Base-by-base conservation (phyloP, 2,329 filamentous ascomycete species). In the Colletotrichum sp. region DNA sequence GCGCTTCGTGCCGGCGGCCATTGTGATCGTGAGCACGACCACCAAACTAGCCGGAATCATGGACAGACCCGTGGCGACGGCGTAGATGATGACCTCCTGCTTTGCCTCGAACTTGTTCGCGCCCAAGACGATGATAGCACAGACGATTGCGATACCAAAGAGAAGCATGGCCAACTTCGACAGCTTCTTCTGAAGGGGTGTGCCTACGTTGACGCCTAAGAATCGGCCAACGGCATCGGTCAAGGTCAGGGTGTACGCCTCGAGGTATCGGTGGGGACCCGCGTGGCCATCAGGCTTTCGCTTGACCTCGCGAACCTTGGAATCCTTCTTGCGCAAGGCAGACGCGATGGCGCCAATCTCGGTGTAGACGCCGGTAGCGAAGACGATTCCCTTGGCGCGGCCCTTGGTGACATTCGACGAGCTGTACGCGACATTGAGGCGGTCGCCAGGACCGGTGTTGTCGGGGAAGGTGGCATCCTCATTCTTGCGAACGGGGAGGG, bases 21-120 rank as follows among this genome's bases (percentile, higher is more conserved):
- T 93, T 6, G 92, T 93, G 70, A 94, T 93, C 3, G 92, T 94
- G 34, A 94, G 83, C 4, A 93, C 92, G 6, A 92, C 91, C 39
- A 93, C 91, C 58, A 94, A 85, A 48, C 89, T 90, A 6, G 90
- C 91, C 1, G 91, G 91, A 79, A 93, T 91, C 89, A 92, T 92
- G 36, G 88, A 89, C 22, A 93, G 82, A 27, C 88, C 89, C 2
- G 88, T 90, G 1, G 90, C 90, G 9, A 93, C 90, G 4, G 90
- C 91, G 78, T 93, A 93, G 77, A 93, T 92, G 74, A 92, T 91
- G 73, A 93, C 90, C 78, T 92, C 90, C 36, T 84, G 85, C 18
- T 87, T 84, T 64, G 83, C 82, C 10, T 84, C 83, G 80, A 90
- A 91, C 5, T 85, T 79, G 81, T 93, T 93, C 28, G 91, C 89